phyloP scores from a whole-genome alignment of 2,329 filamentous ascomycete genomes.

The Fusarium chlamydosporum region DNA sequence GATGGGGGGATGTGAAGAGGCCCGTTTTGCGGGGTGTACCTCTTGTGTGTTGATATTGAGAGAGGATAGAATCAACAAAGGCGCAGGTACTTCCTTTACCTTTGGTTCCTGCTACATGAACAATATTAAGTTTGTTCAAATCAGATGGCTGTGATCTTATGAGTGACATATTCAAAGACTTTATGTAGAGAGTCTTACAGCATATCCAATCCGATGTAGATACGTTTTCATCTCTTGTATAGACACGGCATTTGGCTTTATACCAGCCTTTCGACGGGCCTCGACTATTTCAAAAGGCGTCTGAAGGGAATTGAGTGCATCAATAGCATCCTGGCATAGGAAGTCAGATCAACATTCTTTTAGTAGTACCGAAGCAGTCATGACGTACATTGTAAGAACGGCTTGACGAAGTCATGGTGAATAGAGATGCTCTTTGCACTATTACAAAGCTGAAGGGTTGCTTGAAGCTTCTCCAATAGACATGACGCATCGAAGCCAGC shows the following conservation, averaged over 20 bases:
- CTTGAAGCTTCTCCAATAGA: slow-evolving; percentile 47
- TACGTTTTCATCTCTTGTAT: slow-evolving; percentile 86
- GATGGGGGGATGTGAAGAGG: slow-evolving; percentile 78
- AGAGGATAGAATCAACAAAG: slow-evolving; percentile 74
- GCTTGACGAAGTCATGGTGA: slow-evolving; percentile 50
- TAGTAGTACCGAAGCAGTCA: background rate
- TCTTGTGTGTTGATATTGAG: slow-evolving; percentile 60
- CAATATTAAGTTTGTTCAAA: slow-evolving; percentile 72
- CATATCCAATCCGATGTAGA: slow-evolving; percentile 82
- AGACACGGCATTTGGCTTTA: slow-evolving; percentile 76
- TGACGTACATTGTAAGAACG: slow-evolving; percentile 56
- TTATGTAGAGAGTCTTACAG: slow-evolving; percentile 57
- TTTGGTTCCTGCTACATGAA: slow-evolving; percentile 83
- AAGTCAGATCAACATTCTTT: slow-evolving; percentile 23
- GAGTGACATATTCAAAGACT: background rate
- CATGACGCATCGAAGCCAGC: slow-evolving; percentile 54
- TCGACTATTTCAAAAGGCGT: slow-evolving; percentile 87
- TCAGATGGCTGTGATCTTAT: slow-evolving; percentile 57
- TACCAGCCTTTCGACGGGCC: slow-evolving; percentile 80
- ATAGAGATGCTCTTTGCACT: slow-evolving; percentile 28
- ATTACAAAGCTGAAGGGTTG: slow-evolving; percentile 44
- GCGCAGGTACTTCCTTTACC: slow-evolving; percentile 82
- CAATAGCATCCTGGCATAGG: slow-evolving; percentile 80
- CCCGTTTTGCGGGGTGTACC: slow-evolving; percentile 65
- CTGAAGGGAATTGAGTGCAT: slow-evolving; percentile 89